Evolutionary conservation across 768 basidiomycete genomes (phyloP).

Genomic region (Neoboletus brunneissimus): DNA sequence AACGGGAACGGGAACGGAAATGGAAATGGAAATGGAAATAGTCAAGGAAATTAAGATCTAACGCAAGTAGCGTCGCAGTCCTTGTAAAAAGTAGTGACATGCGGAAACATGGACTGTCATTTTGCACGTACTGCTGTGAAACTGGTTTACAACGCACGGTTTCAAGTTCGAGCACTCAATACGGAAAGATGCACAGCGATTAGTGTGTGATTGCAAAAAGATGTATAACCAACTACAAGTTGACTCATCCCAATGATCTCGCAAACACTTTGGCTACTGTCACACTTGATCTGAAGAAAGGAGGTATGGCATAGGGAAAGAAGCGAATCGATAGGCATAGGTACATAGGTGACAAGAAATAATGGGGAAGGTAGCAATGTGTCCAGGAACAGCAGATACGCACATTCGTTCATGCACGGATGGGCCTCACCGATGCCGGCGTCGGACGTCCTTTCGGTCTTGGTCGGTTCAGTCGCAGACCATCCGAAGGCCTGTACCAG

Average conservation of each 20-base stretch:
- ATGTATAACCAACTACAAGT: slow-evolving; percentile 1
- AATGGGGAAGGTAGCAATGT: neutral
- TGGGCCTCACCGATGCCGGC: slow-evolving; percentile 28
- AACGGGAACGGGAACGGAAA: neutral
- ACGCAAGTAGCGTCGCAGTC: neutral
- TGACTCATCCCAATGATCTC: neutral
- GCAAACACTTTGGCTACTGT: neutral
- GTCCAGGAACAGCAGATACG: neutral
- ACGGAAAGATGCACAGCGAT: neutral
- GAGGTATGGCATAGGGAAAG: slow-evolving; percentile 26
- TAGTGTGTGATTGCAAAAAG: slow-evolving; percentile 4
- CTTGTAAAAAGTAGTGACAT: neutral
- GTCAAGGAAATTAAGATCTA: neutral
- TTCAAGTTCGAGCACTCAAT: neutral
- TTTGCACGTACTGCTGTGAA: neutral
- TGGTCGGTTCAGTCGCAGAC: slow-evolving; percentile 44
- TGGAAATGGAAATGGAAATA: neutral
- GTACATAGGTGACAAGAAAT: slow-evolving; percentile 27
- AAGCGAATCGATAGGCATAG: slow-evolving; percentile 25
- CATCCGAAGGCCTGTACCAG: slow-evolving; percentile 37
- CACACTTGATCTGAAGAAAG: slow-evolving; percentile 2
- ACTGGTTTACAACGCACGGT: neutral
- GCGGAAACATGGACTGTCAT: neutral
- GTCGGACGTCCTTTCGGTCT: slow-evolving; percentile 44
- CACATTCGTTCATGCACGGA: slow-evolving; percentile 20